Evolutionary conservation across 1,139 yeast species (phyloP).

Genomic region (Williopsis jadinii): DNA sequence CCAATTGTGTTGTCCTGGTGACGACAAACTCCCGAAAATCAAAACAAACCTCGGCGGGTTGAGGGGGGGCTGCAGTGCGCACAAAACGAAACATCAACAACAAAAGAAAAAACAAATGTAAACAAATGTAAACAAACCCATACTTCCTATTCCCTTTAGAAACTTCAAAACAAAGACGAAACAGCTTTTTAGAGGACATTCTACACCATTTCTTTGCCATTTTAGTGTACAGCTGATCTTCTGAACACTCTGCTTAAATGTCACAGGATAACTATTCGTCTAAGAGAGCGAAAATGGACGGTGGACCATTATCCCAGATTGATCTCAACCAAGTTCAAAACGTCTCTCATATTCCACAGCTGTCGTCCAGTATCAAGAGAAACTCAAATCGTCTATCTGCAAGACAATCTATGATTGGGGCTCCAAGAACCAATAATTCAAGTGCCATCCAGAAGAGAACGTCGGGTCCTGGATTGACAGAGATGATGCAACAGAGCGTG

Average conservation of each 20-base stretch:
- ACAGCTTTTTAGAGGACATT: too few species aligned
- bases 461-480: slow-evolving; percentile 19
- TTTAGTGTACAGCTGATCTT: too few species aligned
- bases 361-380: slow-evolving; percentile 19
- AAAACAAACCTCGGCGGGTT: too few species aligned
- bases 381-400: slow-evolving; percentile 16
- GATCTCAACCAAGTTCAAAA: slow-evolving; percentile 22
- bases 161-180: too few species aligned
- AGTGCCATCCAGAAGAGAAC: slow-evolving; percentile 12
- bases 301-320: slow-evolving; percentile 16
- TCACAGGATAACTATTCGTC: slow-evolving; percentile 18
- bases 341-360: slow-evolving; percentile 19
- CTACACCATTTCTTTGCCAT: too few species aligned
- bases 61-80: too few species aligned
- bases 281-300: slow-evolving; percentile 15
- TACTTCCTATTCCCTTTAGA: too few species aligned
- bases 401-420: slow-evolving; percentile 23
- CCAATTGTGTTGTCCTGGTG: neutral
- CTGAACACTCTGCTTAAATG: slow-evolving; percentile 6
- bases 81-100: neutral
- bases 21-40: neutral
- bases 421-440: slow-evolving; percentile 15
- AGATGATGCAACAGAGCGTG: slow-evolving; percentile 22
- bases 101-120: slow-evolving; percentile 1
- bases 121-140: slow-evolving; percentile 1